Evolutionary conservation across 192 early-diverging fungal species (phyloP).

Genomic region (Backusella liffmaniae): DNA sequence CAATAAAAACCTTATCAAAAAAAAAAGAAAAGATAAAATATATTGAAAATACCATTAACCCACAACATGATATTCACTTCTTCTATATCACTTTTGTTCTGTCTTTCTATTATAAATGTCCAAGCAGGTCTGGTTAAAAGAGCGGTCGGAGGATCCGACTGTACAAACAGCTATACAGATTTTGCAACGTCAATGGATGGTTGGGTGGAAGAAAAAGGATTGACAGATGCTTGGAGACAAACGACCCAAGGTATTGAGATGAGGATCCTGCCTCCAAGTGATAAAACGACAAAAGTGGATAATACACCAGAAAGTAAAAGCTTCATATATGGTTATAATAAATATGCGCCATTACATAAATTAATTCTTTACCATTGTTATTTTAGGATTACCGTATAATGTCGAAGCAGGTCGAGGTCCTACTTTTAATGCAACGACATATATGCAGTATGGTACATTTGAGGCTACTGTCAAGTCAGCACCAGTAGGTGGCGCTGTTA

Average conservation of each 20-base stretch:
- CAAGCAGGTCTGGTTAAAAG: not conserved
- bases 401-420: constrained; percentile 6
- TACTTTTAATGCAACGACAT: constrained; percentile 14
- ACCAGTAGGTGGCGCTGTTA: constrained; percentile 34
- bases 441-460: constrained; percentile 44
- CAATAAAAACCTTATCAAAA: not conserved
- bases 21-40: not conserved
- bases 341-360: not conserved
- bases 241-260: constrained; percentile 9
- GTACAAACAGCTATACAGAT: not conserved
- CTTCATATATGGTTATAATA: not conserved
- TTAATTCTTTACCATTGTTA: not conserved
- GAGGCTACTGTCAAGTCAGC: constrained; percentile 39
- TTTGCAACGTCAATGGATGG: not conserved
- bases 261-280: not conserved
- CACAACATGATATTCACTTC: not conserved
- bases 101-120: not conserved
- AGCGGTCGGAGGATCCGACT: not conserved
- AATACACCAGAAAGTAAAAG: not conserved
- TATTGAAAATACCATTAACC: not conserved
- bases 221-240: not conserved
- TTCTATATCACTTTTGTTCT: not conserved
- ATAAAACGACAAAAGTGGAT: constrained; percentile 6
- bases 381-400: constrained; percentile 14
- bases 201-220: not conserved